Percentiles rank a stretch among this genome's conserved stretches.
Evolutionary conservation across 2,329 filamentous ascomycete species (phyloP).

Genomic region (Calycina herbarum): DNA sequence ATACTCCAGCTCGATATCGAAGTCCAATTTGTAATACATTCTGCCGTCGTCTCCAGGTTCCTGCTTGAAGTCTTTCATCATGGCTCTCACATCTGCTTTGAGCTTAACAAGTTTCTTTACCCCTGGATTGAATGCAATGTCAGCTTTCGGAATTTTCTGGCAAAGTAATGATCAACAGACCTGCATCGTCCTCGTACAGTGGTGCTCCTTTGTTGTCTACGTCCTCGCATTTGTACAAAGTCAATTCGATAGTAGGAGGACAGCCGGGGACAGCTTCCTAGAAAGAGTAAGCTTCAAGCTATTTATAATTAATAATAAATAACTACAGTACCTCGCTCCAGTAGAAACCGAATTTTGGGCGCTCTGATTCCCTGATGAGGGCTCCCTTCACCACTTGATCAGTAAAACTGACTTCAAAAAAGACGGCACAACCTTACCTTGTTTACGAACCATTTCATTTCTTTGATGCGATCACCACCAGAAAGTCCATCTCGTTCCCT

Average conservation of each 20-base stretch:
- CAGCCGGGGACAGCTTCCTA: background rate
- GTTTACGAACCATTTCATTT: conserved; percentile 10
- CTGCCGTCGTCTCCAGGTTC: background rate
- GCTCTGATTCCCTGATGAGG: background rate
- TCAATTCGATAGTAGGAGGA: background rate
- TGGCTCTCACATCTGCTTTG: background rate
- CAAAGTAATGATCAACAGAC: background rate
- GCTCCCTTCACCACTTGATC: background rate
- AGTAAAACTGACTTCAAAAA: background rate
- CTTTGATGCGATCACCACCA: background rate
- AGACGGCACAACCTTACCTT: background rate
- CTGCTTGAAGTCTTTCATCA: background rate
- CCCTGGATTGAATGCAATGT: too few relatives aligned
- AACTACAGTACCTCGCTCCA: background rate
- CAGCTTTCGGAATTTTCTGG: too few relatives aligned
- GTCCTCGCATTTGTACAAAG: background rate
- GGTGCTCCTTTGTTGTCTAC: background rate
- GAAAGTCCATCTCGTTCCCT: conserved; percentile 3
- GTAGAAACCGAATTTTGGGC: background rate
- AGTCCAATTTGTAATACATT: conserved; percentile 2
- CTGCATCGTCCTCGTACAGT: background rate
- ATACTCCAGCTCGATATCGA: background rate
- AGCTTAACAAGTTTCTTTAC: conserved; percentile 4
- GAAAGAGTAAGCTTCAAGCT: too few relatives aligned
- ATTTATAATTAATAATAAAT: too few relatives aligned